Base-by-base conservation (phyloP, 2,329 filamentous ascomycete species). In the Fusarium kyushuense region DNA sequence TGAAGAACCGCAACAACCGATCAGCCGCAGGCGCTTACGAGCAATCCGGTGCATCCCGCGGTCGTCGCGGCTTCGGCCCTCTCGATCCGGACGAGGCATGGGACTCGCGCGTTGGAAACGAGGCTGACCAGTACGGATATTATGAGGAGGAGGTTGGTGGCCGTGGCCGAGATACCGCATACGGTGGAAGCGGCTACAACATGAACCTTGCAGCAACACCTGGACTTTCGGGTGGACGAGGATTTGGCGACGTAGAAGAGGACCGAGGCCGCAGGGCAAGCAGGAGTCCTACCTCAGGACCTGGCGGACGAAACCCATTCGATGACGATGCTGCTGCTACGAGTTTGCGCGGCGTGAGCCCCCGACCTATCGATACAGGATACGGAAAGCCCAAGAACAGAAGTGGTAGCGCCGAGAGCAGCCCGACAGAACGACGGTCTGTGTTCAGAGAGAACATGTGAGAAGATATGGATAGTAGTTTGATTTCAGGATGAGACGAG, bases 71-170 rank as follows among this genome's bases (percentile, higher is more conserved):
- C 23, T 90, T 91, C 76, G 88, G 89, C 3, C 83, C 89, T 6
- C 84, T 93, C 45, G 93, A 96, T 74, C 92, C 92, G 2, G 93
- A 96, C 76, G 92, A 94, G 75, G 92, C 92, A 3, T 97, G 93
- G 93, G 92, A 96, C 80, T 81, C 92, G 67, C 84, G 92, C 62
- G 92, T 96, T 6, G 92, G 91, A 59, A 84, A 89, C 71, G 92
- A 94, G 77, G 87, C 90, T 19, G 89, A 91, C 74, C 81, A 79
- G 14, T 89, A 90, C 76, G 87, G 86, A 23, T 92, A 92, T 78
- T 90, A 92, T 75, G 92, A 95, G 76, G 91, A 93, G 79, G 69
- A 74, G 7, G 58, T 65, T 53, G 77, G 76, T 11, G 79, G 77
- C 25, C 65, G 72, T 25, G 67, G 80, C 75, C 73, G 70, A 36